Percentiles rank a stretch among this genome's conserved stretches.
These are phyloP conservation scores for Cercospora sp. DNA, from an alignment of 2,329 filamentous ascomycete species.

Conservation along the genomic window DNA sequence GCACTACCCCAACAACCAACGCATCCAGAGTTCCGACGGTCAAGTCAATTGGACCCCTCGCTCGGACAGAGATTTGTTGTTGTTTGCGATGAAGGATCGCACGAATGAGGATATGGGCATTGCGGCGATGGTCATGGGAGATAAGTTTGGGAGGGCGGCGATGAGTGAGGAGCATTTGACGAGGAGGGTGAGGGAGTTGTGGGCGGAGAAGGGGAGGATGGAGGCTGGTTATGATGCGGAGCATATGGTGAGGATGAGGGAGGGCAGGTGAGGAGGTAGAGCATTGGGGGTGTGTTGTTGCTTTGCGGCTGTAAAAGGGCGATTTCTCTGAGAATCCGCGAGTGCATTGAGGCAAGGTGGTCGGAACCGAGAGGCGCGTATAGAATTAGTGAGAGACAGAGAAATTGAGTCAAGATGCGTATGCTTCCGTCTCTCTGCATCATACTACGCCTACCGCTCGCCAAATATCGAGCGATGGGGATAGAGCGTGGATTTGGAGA, in stretches of 20 bases:
- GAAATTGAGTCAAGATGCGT: not conserved
- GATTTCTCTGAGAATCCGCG: not conserved
- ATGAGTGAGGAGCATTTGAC: not conserved
- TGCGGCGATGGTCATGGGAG: not conserved
- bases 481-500: not conserved
- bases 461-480: not conserved
- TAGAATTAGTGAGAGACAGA: not conserved
- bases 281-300: too few species aligned
- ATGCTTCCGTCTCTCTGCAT: not conserved
- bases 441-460: not conserved
- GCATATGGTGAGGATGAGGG: conserved; percentile 2
- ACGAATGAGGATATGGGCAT: not conserved
- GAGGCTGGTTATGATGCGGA: conserved; percentile 4
- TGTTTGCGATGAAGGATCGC: not conserved
- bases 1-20: not conserved
- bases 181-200: not conserved
- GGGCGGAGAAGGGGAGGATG: conserved; percentile 2
- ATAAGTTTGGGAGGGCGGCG: not conserved
- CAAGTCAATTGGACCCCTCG: not conserved
- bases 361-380: not conserved
- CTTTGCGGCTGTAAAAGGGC: not conserved
- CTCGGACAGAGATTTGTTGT: not conserved
- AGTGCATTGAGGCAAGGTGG: not conserved
- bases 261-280: too few species aligned
- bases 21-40: not conserved